phyloP scores from a whole-genome alignment of 2,329 filamentous ascomycete species.

The Xenosphaeropsis pyriputrescens region DNA sequence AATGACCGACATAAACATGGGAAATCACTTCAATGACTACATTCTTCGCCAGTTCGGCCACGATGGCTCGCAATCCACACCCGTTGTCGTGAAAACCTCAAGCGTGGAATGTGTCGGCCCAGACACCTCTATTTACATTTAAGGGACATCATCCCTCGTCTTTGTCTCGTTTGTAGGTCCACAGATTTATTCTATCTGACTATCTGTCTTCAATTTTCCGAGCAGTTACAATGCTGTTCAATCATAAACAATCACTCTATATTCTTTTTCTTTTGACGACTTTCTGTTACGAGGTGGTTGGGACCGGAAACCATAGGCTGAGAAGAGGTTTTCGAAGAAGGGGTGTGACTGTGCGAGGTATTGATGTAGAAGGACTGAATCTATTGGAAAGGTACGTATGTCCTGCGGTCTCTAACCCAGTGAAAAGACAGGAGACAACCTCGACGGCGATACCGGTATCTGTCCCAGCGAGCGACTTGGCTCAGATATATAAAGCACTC shows the following conservation, averaged over 20 bases:
- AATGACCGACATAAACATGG: too few relatives aligned
- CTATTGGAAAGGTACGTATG: conserved; percentile 7
- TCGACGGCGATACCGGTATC: background rate
- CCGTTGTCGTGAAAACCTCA: background rate
- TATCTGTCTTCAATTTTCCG: too few relatives aligned
- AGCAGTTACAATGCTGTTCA: background rate
- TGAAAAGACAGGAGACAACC: conserved; percentile 2
- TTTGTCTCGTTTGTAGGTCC: background rate
- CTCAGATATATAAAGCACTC: conserved; percentile 2
- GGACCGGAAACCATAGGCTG: background rate
- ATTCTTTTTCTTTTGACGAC: background rate
- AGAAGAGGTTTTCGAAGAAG: background rate
- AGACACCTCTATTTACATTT: background rate
- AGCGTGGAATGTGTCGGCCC: background rate
- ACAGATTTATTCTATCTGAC: too few relatives aligned
- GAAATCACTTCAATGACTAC: too few relatives aligned
- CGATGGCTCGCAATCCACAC: too few relatives aligned
- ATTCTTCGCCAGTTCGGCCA: too few relatives aligned
- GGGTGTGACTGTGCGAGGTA: background rate
- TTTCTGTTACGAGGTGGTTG: background rate
- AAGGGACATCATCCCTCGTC: background rate
- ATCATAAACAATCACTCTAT: background rate
- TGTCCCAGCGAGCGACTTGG: conserved; percentile 2
- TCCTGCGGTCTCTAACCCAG: conserved; percentile 3
- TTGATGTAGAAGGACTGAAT: conserved; percentile 1